Evolutionary conservation across 1,284 basidiomycete genomes (phyloP).

Genomic region (Sporisorium scitamineum): DNA sequence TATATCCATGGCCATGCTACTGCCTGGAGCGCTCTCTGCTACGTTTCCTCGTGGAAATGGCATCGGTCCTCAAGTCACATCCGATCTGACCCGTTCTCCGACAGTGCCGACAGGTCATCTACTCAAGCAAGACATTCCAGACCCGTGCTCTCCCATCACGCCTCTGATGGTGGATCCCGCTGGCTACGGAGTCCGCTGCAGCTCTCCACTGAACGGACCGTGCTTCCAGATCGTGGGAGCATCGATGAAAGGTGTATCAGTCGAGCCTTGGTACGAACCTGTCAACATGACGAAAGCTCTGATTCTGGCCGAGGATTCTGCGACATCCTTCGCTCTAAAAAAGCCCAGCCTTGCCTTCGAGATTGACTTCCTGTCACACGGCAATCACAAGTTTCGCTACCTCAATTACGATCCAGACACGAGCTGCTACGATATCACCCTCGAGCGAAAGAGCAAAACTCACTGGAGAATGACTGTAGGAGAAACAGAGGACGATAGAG

Average conservation of each 20-base stretch:
- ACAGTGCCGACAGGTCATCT: not conserved
- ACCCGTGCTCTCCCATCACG: not conserved
- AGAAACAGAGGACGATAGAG: not conserved
- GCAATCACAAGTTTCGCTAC: constrained; percentile 5
- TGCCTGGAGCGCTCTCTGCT: not conserved
- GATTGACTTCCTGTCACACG: not conserved
- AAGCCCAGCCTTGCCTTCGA: constrained; percentile 7
- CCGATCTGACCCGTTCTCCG: not conserved
- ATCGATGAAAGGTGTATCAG: not conserved
- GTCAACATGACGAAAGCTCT: constrained; percentile 3
- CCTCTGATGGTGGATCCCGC: constrained; percentile 1
- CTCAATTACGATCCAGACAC: constrained; percentile 11
- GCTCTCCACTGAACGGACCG: not conserved
- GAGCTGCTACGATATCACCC: constrained; percentile 4
- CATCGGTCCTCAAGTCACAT: constrained; percentile 5
- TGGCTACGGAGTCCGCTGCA: constrained; percentile 1
- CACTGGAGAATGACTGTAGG: not conserved
- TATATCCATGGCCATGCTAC: not conserved
- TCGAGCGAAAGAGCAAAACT: not conserved
- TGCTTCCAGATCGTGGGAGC: constrained; percentile 9
- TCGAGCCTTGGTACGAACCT: constrained; percentile 16
- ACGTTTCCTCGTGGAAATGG: not conserved
- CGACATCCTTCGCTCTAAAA: constrained; percentile 6
- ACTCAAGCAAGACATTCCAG: not conserved
- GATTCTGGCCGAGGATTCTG: not conserved